Conservation (phyloP, 208 protist genomes). For the Acanthamoeba culbertsoni region DNA sequence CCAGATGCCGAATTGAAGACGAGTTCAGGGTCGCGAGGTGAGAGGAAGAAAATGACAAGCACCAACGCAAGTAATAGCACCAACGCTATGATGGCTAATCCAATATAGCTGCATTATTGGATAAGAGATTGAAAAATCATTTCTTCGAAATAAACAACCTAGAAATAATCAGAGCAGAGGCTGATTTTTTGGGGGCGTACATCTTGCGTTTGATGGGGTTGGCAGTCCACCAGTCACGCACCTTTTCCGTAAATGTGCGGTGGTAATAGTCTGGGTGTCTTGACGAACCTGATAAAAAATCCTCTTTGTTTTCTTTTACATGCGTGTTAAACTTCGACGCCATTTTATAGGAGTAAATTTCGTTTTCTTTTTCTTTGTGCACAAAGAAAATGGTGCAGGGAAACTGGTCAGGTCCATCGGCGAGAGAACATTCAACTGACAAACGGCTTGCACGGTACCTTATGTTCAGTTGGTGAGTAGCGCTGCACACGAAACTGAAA, state of each 20-base stretch:
- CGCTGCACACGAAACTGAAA: too few species aligned
- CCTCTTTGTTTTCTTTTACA: not conserved
- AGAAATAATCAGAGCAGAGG: not conserved
- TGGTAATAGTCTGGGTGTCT: conserved; percentile 11
- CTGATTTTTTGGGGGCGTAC: not conserved
- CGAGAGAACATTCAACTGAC: too few species aligned
- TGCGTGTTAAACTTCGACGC: not conserved
- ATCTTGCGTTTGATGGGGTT: conserved; percentile 16
- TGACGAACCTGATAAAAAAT: not conserved
- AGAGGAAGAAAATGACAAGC: conserved; percentile 42
- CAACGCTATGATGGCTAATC: not conserved
- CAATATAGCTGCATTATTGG: not conserved
- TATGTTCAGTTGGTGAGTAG: too few species aligned
- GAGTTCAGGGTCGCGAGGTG: not conserved
- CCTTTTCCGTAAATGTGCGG: not conserved
- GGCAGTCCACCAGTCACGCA: not conserved
- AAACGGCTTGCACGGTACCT: too few species aligned
- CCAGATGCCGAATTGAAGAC: not conserved
- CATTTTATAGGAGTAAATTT: too few species aligned
- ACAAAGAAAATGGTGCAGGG: too few species aligned
- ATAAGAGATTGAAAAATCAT: not conserved
- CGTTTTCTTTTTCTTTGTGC: too few species aligned
- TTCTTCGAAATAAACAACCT: not conserved
- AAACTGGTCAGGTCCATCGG: too few species aligned
- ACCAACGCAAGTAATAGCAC: not conserved